Evolutionary conservation across 192 early-diverging fungal species (phyloP).

Genomic region (Backusella westeae): DNA sequence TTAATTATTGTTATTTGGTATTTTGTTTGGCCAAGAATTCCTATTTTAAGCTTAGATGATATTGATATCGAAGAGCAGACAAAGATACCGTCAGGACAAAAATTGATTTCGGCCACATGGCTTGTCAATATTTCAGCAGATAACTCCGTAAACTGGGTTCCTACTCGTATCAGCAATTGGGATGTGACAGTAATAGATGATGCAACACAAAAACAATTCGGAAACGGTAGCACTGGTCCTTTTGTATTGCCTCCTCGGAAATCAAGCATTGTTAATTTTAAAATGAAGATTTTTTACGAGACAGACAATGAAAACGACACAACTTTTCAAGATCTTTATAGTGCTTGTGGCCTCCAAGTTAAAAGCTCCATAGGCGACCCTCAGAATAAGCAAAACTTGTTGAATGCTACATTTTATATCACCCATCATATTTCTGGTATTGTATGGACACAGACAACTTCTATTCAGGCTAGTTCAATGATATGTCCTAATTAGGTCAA

Average conservation of each 20-base stretch:
- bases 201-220: constrained; percentile 14
- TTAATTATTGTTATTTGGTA: constrained; percentile 19
- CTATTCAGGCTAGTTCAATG: neutral
- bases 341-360: constrained; percentile 23
- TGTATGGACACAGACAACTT: neutral
- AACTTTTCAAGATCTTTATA: constrained; percentile 27
- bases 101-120: constrained; percentile 17
- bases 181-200: constrained; percentile 15
- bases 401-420: constrained; percentile 8
- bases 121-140: constrained; percentile 25
- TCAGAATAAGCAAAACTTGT: neutral
- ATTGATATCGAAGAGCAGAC: neutral
- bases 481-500: neutral
- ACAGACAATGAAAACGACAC: constrained; percentile 6
- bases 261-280: neutral
- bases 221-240: constrained; percentile 14
- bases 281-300: constrained; percentile 16
- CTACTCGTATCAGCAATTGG: constrained; percentile 19
- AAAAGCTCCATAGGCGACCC: neutral
- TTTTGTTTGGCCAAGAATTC: constrained; percentile 27
- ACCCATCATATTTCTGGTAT: constrained; percentile 15
- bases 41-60: constrained; percentile 6
- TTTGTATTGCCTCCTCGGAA: constrained; percentile 11
- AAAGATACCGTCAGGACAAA: neutral
- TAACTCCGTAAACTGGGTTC: constrained; percentile 27